These are phyloP conservation scores for Botryotinia calthae DNA, from an alignment of 2,329 filamentous ascomycete species.

Conservation along the genomic window DNA sequence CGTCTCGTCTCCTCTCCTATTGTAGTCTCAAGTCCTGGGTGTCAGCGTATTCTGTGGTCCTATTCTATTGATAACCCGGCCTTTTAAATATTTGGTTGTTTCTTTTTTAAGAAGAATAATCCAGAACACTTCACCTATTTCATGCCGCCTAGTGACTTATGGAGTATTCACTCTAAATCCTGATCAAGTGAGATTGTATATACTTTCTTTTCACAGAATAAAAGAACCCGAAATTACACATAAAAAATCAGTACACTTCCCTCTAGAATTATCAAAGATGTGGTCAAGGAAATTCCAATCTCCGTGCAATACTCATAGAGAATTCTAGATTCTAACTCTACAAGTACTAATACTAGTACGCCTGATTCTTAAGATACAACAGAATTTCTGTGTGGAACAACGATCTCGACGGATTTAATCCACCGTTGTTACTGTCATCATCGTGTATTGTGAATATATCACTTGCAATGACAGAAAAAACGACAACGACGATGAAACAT, in stretches of 20 bases:
- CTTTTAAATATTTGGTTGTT: accelerated
- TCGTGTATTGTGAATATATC: background rate
- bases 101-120: background rate
- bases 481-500: background rate
- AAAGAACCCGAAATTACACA: background rate
- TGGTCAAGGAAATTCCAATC: too few species aligned
- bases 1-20: background rate
- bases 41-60: background rate
- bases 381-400: background rate
- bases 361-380: background rate
- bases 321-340: too few species aligned
- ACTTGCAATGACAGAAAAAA: background rate
- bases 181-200: background rate
- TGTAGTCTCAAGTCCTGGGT: accelerated
- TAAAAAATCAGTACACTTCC: background rate
- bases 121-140: accelerated
- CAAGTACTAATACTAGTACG: too few species aligned
- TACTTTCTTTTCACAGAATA: background rate
- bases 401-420: background rate
- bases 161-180: background rate
- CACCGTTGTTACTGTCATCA: background rate
- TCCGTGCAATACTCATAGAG: too few species aligned
- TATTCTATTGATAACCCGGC: accelerated
- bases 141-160: accelerated
- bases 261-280: too few species aligned